These are phyloP conservation scores for Komagataella pseudopastoris DNA, from an alignment of 805 yeast species.

Conservation along the genomic window DNA sequence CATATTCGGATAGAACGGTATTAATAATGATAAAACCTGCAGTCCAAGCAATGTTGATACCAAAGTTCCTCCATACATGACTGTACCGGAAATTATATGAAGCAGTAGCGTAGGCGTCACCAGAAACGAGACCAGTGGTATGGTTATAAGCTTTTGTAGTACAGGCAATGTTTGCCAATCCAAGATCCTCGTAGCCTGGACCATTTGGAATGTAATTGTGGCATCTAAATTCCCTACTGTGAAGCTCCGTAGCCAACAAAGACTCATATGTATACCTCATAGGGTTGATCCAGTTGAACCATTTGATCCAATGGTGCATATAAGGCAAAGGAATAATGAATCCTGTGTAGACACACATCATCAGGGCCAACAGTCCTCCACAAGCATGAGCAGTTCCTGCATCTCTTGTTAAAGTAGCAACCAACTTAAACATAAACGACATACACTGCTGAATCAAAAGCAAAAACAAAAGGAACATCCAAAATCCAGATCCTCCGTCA, in stretches of 20 bases:
- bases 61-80: conserved; percentile 76
- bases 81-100: conserved; percentile 36
- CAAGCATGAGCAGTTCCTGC: conserved; percentile 44
- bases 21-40: conserved; percentile 22
- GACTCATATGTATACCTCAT: conserved; percentile 36
- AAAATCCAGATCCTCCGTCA: conserved; percentile 34
- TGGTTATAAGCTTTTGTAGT: conserved; percentile 31
- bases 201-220: conserved; percentile 36
- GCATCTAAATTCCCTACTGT: conserved; percentile 38
- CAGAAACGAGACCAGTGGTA: conserved; percentile 27
- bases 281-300: conserved; percentile 39
- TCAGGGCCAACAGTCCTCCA: conserved; percentile 39
- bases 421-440: conserved; percentile 37
- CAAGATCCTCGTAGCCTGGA: conserved; percentile 31
- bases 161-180: conserved; percentile 31
- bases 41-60: conserved; percentile 28
- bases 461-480: conserved; percentile 31
- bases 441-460: conserved; percentile 36
- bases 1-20: conserved; percentile 13
- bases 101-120: conserved; percentile 30
- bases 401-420: conserved; percentile 37
- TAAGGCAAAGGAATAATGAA: conserved; percentile 25
- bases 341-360: conserved; percentile 45
- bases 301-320: conserved; percentile 52
- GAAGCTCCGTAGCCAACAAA: conserved; percentile 44